Conservation (phyloP, 345 rosid species). For the Euphorbia peplus region DNA sequence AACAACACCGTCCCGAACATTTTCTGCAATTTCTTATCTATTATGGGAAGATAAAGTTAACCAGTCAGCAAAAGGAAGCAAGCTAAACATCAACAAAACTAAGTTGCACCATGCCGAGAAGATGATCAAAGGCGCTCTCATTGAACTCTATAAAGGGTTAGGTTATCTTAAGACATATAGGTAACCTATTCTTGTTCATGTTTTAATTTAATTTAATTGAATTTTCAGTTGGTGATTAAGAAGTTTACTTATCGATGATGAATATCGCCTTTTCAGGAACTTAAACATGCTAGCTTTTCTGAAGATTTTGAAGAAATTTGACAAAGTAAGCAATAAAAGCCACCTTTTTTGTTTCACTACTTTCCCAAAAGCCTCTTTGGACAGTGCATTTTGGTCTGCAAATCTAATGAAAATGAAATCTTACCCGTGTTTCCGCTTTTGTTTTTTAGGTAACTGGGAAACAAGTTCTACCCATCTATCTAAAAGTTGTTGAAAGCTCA, state of each 20-base stretch:
- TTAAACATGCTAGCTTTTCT: constrained; percentile 95
- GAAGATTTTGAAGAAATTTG: constrained; percentile 92
- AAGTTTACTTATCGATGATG: constrained; percentile 1
- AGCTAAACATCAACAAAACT: constrained; percentile 68
- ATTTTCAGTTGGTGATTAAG: background rate
- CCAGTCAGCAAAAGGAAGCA: constrained; percentile 63
- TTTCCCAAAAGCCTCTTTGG: background rate
- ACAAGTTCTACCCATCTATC: constrained; percentile 83
- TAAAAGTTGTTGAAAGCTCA: constrained; percentile 90
- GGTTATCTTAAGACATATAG: constrained; percentile 88
- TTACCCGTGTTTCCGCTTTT: constrained; percentile 2
- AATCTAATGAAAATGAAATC: constrained; percentile 3
- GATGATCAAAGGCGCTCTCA: constrained; percentile 78
- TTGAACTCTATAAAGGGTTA: constrained; percentile 86
- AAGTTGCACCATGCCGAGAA: constrained; percentile 83
- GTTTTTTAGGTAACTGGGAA: constrained; percentile 66
- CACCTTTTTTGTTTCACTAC: background rate
- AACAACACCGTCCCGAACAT: constrained; percentile 74
- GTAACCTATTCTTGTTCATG: constrained; percentile 22
- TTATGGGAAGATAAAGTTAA: constrained; percentile 67
- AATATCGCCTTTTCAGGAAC: constrained; percentile 50
- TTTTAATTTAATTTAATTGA: background rate
- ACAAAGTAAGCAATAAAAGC: constrained; percentile 51
- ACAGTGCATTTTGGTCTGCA: background rate
- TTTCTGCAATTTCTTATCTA: constrained; percentile 77